phyloP scores from a whole-genome alignment of 2,329 filamentous ascomycete species.

The Clathrospora elynae region DNA sequence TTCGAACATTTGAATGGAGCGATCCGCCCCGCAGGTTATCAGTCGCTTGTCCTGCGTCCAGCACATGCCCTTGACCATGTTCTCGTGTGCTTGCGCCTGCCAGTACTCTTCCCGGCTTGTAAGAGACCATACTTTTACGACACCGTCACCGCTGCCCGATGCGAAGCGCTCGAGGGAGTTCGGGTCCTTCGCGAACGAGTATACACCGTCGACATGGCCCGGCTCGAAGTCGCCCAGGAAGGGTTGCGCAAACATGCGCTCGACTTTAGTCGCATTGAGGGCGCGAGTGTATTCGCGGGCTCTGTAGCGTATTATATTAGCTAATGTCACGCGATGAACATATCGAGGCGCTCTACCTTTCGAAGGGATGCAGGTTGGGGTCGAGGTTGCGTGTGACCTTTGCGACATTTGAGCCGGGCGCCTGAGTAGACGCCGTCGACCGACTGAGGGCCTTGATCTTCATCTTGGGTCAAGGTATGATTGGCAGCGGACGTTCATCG shows the following conservation, averaged over 20 bases:
- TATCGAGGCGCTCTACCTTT: too few relatives aligned
- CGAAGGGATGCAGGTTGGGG: conserved; percentile 76
- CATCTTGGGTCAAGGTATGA: conserved; percentile 46
- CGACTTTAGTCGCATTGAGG: conserved; percentile 85
- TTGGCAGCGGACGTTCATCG: too few relatives aligned
- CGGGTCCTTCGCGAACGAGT: conserved; percentile 56
- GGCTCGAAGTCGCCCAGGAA: conserved; percentile 86
- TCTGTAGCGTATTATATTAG: too few relatives aligned
- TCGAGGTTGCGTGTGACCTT: conserved; percentile 75
- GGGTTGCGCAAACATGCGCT: conserved; percentile 86
- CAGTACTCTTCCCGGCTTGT: conserved; percentile 74
- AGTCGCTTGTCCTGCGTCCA: conserved; percentile 88
- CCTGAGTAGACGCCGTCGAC: conserved; percentile 67
- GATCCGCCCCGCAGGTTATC: conserved; percentile 84
- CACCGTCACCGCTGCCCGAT: conserved; percentile 69
- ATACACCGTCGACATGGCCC: conserved; percentile 86
- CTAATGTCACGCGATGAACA: too few relatives aligned
- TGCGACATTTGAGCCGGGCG: conserved; percentile 68
- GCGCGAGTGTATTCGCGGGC: conserved; percentile 82
- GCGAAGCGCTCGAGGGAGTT: conserved; percentile 53
- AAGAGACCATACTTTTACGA: conserved; percentile 92
- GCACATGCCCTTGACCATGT: conserved; percentile 87
- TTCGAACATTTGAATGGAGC: conserved; percentile 87
- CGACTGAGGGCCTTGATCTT: conserved; percentile 66
- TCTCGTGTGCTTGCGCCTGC: conserved; percentile 84